These are phyloP conservation scores for Trichoderma hamatum DNA, from an alignment of 2,329 filamentous ascomycete genomes.

Conservation along the genomic window DNA sequence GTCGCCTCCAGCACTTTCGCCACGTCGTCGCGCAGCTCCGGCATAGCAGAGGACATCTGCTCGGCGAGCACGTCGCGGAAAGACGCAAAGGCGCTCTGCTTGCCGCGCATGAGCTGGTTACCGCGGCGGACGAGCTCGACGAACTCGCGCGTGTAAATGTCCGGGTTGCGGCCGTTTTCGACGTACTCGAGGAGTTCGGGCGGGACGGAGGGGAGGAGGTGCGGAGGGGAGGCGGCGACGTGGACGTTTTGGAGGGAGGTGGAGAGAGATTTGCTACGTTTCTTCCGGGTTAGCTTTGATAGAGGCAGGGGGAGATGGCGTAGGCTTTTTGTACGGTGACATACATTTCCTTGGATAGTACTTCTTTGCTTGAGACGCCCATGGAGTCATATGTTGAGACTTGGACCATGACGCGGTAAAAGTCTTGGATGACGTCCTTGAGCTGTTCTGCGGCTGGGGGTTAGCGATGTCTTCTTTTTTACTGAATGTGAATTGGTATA, in stretches of 20 bases:
- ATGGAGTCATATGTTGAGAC: conserved; percentile 62
- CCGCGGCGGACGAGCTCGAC: conserved; percentile 67
- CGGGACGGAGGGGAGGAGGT: conserved; percentile 56
- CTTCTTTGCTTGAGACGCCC: conserved; percentile 55
- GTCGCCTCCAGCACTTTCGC: conserved; percentile 54
- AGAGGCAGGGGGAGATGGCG: conserved; percentile 6
- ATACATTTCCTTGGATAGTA: conserved; percentile 58
- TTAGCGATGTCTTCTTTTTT: neutral
- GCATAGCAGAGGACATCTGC: conserved; percentile 60
- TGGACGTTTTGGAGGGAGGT: conserved; percentile 45
- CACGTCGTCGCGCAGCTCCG: conserved; percentile 60
- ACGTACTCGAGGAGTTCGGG: conserved; percentile 69
- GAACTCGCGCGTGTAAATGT: conserved; percentile 75
- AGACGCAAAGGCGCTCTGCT: conserved; percentile 60
- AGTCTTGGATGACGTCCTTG: conserved; percentile 65
- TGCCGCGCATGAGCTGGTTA: conserved; percentile 69
- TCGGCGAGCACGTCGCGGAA: conserved; percentile 66
- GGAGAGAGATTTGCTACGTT: conserved; percentile 45
- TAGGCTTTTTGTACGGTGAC: neutral
- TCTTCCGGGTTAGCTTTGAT: neutral
- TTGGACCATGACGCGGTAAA: conserved; percentile 67
- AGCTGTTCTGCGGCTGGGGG: conserved; percentile 52
- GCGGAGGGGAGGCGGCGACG: conserved; percentile 45
- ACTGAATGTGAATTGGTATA: neutral
- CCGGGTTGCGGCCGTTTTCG: conserved; percentile 71